phyloP scores from a whole-genome alignment of 2,329 filamentous ascomycete species.

The Xylariaceae sp. region DNA sequence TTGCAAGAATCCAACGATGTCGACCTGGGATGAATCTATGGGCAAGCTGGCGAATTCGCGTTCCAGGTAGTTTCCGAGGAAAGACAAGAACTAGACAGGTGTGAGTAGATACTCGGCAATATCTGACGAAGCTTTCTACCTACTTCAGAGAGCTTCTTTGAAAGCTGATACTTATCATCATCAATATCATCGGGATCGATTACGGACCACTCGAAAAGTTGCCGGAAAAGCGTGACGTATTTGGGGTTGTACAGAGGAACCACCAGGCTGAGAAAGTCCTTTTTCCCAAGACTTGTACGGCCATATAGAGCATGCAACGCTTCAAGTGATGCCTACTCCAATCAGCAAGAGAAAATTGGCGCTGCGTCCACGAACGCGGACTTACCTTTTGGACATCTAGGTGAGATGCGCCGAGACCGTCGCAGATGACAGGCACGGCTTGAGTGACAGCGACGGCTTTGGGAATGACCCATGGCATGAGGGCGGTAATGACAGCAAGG shows the following conservation, averaged over 20 bases:
- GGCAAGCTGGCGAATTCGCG: constrained; percentile 69
- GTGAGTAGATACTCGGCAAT: constrained; percentile 9
- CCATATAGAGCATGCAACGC: constrained; percentile 80
- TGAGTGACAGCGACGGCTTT: constrained; percentile 72
- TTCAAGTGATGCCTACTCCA: constrained; percentile 69
- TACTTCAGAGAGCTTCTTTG: constrained; percentile 93
- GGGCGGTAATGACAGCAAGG: constrained; percentile 72
- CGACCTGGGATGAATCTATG: constrained; percentile 48
- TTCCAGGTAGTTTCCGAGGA: constrained; percentile 79
- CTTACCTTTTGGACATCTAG: constrained; percentile 72
- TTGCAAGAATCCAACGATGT: constrained; percentile 73
- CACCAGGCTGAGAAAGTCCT: constrained; percentile 75
- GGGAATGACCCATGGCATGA: constrained; percentile 84
- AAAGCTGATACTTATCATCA: constrained; percentile 85
- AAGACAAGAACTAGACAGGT: constrained; percentile 69
- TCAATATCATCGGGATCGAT: constrained; percentile 81
- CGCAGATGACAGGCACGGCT: constrained; percentile 68
- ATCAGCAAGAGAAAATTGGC: constrained; percentile 6
- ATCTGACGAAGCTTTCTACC: constrained; percentile 15
- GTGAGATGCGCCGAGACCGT: constrained; percentile 67
- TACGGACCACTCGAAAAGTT: constrained; percentile 76
- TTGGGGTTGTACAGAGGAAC: constrained; percentile 74
- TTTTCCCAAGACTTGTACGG: constrained; percentile 69
- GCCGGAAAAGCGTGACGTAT: constrained; percentile 67
- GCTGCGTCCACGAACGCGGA: constrained; percentile 3